Base-by-base conservation (phyloP, 441 rosid species). In the Gossypium schwendimanii region DNA sequence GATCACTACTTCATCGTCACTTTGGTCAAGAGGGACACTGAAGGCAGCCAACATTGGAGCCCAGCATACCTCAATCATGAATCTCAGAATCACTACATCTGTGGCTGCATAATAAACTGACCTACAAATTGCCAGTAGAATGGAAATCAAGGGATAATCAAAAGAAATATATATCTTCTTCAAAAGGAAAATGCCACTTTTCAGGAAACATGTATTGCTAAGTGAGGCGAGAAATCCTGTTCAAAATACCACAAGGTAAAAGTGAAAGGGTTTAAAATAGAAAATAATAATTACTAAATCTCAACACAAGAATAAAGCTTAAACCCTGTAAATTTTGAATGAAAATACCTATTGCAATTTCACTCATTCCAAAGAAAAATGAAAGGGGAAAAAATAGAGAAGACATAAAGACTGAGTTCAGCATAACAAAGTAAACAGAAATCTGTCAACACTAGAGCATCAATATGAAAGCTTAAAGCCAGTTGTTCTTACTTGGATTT, bases 21-120 rank as follows among this genome's bases (percentile, higher is more conserved):
- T 96, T 84, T 89, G 99, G 83, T 96, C 99, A 58, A 96, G 92
- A 36, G 98, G 98, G 73, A 96, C 98, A 68, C 98, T 93, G 84
- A 96, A 96, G 77, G 98, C 99, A 69, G 98, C 98, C 87, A 96
- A 76, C 99, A 96, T 93, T 45, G 98, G 98, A 81, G 98, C 99
- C 99, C 99, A 96, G 81, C 99, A 96, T 60, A 84, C 99, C 86
- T 96, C 99, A 74, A 93, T 80, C 99, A 96, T 96, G 85, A 96
- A 96, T 81, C 97, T 84, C 72, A 96, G 93, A 73, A 93, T 87
- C 80, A 91, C 96, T 76, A 87, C 92, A 87, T 96, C 98, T 55
- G 95, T 89, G 72, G 98, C 99, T 58, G 98, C 96, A 87, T 91
- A 89, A 85, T 93, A 96, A 76, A 87, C 88, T 79, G 99, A 96